Percentiles rank a stretch among this genome's conserved stretches.
These are phyloP conservation scores for Cladosporium phlei DNA, from an alignment of 2,329 filamentous ascomycete genomes.

Conservation along the genomic window DNA sequence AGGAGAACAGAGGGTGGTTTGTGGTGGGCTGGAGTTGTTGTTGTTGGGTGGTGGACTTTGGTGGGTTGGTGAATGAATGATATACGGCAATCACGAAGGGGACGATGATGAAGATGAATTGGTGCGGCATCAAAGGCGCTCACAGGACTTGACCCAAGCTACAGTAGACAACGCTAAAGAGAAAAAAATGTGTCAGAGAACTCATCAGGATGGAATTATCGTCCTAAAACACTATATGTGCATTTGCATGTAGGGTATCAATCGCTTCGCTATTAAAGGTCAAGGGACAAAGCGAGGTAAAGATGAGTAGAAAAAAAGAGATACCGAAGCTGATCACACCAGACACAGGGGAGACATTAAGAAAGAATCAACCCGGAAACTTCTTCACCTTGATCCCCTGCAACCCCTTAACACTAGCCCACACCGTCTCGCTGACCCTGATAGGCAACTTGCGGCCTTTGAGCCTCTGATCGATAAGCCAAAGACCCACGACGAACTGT, in stretches of 20 bases:
- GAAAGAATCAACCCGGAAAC: conserved; percentile 9
- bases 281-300: background rate
- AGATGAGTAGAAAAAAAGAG: background rate
- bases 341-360: background rate
- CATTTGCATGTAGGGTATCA: conserved; percentile 6
- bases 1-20: background rate
- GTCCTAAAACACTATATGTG: background rate
- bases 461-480: conserved; percentile 76
- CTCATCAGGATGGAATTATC: too few species aligned
- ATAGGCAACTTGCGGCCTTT: conserved; percentile 71
- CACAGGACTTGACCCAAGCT: background rate
- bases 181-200: background rate
- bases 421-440: conserved; percentile 68
- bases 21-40: background rate
- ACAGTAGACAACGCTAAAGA: background rate
- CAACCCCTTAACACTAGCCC: conserved; percentile 59
- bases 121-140: too few species aligned
- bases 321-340: too few species aligned
- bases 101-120: too few species aligned
- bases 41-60: too few species aligned
- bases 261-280: background rate
- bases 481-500: conserved; percentile 79
- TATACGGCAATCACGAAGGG: too few species aligned
- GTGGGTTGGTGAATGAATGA: too few species aligned
- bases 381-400: conserved; percentile 33